A percentile compares a stretch with the other conserved stretches of the same genome.
phyloP scores from a whole-genome alignment of 495 filamentous ascomycete genomes.

The Hapsidospora chrysogenum region DNA sequence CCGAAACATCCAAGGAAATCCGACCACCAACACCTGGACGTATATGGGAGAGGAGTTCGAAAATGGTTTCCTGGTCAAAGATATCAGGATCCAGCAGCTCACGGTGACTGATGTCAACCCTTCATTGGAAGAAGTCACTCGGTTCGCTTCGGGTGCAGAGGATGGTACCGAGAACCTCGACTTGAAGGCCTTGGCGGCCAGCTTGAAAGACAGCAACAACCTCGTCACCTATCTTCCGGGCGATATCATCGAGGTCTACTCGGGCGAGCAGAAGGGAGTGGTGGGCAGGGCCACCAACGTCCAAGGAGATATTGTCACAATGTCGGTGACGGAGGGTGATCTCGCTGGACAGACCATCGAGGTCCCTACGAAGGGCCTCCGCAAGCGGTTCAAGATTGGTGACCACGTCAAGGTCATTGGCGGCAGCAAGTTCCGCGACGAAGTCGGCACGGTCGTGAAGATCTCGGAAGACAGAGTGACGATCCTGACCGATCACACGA shows the following conservation, averaged over 20 bases:
- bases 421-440: conserved; percentile 80
- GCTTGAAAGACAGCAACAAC: conserved; percentile 59
- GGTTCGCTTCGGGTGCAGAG: conserved; percentile 72
- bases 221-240: conserved; percentile 75
- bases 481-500: conserved; percentile 74
- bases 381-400: conserved; percentile 83
- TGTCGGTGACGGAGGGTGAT: conserved; percentile 72
- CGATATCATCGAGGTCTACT: conserved; percentile 87
- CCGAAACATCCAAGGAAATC: conserved; percentile 48
- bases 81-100: conserved; percentile 75
- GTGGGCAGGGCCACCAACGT: conserved; percentile 73
- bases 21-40: conserved; percentile 53
- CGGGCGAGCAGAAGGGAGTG: conserved; percentile 89
- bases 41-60: conserved; percentile 80
- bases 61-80: conserved; percentile 86
- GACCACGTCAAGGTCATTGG: conserved; percentile 99
- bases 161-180: conserved; percentile 91
- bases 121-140: conserved; percentile 84
- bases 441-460: conserved; percentile 91
- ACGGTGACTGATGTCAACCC: conserved; percentile 80
- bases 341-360: conserved; percentile 74
- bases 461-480: conserved; percentile 85
- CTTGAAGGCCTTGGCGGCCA: conserved; percentile 72
- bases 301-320: conserved; percentile 79
- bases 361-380: conserved; percentile 79